Evolutionary conservation across 805 yeast genomes (phyloP).

Genomic region (Vanderwaltozyma polyspora): DNA sequence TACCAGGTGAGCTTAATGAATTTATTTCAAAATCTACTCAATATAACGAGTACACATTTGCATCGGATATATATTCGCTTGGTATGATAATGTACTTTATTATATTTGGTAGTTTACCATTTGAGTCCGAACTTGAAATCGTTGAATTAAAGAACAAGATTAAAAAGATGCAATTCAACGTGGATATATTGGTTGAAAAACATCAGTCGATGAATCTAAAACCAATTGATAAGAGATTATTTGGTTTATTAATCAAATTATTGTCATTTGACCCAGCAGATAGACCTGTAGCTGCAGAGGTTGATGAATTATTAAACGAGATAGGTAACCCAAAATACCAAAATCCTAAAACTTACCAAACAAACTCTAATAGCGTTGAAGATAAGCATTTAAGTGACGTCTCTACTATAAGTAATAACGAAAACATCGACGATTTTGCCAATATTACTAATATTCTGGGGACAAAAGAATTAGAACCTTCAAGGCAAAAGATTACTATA

Average conservation of each 20-base stretch:
- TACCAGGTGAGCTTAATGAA: constrained; percentile 7
- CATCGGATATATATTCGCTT: constrained; percentile 70
- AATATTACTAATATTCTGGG: neutral
- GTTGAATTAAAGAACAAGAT: constrained; percentile 28
- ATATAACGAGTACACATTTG: constrained; percentile 49
- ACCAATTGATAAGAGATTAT: constrained; percentile 22
- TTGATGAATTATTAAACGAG: constrained; percentile 16
- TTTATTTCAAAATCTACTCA: constrained; percentile 8
- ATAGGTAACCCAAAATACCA: too few species aligned
- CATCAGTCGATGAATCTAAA: constrained; percentile 12
- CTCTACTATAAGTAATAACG: too few species aligned
- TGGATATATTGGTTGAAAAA: constrained; percentile 6
- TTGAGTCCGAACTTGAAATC: constrained; percentile 22
- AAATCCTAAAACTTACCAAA: too few species aligned
- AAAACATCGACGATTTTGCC: neutral
- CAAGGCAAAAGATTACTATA: neutral
- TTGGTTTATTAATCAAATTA: constrained; percentile 31
- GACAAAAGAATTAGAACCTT: neutral
- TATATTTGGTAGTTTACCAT: constrained; percentile 65
- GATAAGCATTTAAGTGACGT: too few species aligned
- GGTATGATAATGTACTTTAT: constrained; percentile 75
- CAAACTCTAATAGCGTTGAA: neutral
- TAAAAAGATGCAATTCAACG: constrained; percentile 20
- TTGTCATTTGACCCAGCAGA: constrained; percentile 26
- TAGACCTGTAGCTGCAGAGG: constrained; percentile 36